Base-by-base conservation (phyloP, 2,329 filamentous ascomycete genomes). In the Xylaria sp. region DNA sequence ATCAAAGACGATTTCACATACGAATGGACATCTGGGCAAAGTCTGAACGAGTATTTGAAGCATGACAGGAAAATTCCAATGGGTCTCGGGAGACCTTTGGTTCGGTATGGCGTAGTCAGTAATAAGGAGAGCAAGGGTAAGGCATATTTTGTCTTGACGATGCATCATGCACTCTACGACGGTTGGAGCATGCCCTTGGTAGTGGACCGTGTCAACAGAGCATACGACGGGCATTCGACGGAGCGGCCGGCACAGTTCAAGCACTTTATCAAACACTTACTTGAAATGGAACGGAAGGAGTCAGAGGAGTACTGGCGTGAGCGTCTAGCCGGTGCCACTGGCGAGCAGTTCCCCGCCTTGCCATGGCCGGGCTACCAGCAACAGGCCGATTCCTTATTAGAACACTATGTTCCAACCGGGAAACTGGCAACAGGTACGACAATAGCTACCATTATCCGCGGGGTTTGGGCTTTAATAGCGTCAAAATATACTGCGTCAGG, bases 81-180 rank as follows among this genome's bases (percentile, higher is more conserved):
- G 74, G 79, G 80, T n/a, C 77, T 85, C 0, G 83, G 83, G 7
- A 81, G 75, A 61, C 78, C 82, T 2, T 77, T 86, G 9, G 80
- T 83, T 2, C 80, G 83, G 9, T 85, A 82, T 58, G 82, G 80
- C 3, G 72, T 85, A 15, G 75, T 84, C 13, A 61, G 75, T 3
- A 76, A 79, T 36, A 66, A 71, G 3, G 68, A 66, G 33, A 47
- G 71, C 6, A 74, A 73, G 4, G 75, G 73, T 39, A 79, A 76
- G 51, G 72, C 76, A 17, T 77, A 81, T 69, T 85, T 87, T 67
- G 81, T 87, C n/a, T 76, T 85, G 67, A 85, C 84, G 0, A 83
- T 86, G 77, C 86, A 88, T 68, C 86, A 88, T 68, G 83, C 82
- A 4, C 73, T 87, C 0, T 88, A 88, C 65, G 86, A 88, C 58